A percentile compares a stretch with the other conserved stretches of the same genome.
phyloP scores from a whole-genome alignment of 257 asterid species.

The Asclepias syriaca region DNA sequence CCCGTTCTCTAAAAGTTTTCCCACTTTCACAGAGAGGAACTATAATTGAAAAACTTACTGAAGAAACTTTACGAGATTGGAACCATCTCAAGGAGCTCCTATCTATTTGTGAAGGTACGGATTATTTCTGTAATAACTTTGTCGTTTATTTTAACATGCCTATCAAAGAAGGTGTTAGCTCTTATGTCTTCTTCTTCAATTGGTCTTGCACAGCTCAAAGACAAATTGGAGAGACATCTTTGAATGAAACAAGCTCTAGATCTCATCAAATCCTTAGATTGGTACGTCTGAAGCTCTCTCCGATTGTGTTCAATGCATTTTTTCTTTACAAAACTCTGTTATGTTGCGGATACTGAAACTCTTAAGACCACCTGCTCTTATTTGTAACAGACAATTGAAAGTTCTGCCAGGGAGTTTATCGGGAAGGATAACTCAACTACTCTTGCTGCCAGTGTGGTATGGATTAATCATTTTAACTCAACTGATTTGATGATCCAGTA shows the following conservation, averaged over 20 bases:
- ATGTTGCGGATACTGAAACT: background rate
- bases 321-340: background rate
- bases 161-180: background rate
- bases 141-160: background rate
- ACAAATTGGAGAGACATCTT: constrained; percentile 84
- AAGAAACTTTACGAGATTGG: constrained; percentile 90
- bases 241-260: constrained; percentile 95
- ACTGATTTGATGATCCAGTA: constrained; percentile 4
- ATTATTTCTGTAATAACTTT: constrained; percentile 8
- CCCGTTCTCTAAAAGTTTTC: constrained; percentile 19
- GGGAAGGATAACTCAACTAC: constrained; percentile 97
- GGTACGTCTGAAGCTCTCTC: constrained; percentile 42
- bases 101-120: constrained; percentile 80
- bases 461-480: constrained; percentile 15
- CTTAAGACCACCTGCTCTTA: background rate
- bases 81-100: constrained; percentile 85
- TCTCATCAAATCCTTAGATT: constrained; percentile 98
- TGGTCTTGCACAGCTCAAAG: constrained; percentile 60
- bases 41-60: constrained; percentile 84
- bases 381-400: constrained; percentile 80
- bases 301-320: constrained; percentile 2
- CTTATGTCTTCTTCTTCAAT: constrained; percentile 10
- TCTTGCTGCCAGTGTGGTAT: constrained; percentile 98
- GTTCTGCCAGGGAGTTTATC: constrained; percentile 93
- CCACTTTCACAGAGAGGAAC: constrained; percentile 69